phyloP scores from a whole-genome alignment of 2,329 filamentous ascomycete genomes.

The Grosmannia penicillata region DNA sequence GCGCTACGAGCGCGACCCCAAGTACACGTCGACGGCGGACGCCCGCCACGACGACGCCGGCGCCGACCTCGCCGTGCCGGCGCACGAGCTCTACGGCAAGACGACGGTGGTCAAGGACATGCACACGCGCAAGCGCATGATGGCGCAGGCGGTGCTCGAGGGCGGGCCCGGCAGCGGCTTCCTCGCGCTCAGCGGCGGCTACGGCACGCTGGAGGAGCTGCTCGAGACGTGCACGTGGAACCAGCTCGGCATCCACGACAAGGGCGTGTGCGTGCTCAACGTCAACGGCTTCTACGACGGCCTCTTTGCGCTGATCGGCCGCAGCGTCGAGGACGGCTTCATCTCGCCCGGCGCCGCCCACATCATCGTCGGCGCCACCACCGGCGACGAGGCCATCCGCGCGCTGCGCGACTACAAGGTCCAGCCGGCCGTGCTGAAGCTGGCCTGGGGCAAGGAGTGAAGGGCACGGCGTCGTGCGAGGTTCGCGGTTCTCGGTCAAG shows the following conservation, averaged over 20 bases:
- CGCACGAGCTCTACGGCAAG: slow-evolving; percentile 54
- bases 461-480: background rate
- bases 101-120: slow-evolving; percentile 89
- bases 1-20: slow-evolving; percentile 55
- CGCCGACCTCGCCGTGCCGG: slow-evolving; percentile 37
- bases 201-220: slow-evolving; percentile 91
- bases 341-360: slow-evolving; percentile 53
- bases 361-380: slow-evolving; percentile 66
- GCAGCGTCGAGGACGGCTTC: slow-evolving; percentile 63
- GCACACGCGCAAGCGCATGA: slow-evolving; percentile 89
- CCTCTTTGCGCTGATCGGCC: slow-evolving; percentile 66
- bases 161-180: slow-evolving; percentile 79
- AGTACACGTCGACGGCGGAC: slow-evolving; percentile 27
- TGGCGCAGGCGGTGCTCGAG: slow-evolving; percentile 75
- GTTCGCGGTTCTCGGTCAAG: too few relatives aligned
- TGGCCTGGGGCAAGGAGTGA: slow-evolving; percentile 63
- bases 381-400: slow-evolving; percentile 56
- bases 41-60: background rate
- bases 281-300: slow-evolving; percentile 88
- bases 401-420: slow-evolving; percentile 61
- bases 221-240: slow-evolving; percentile 91
- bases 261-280: slow-evolving; percentile 70
- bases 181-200: slow-evolving; percentile 76
- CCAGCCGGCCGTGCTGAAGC: slow-evolving; percentile 58
- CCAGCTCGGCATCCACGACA: slow-evolving; percentile 80